Percentiles rank a stretch among this genome's conserved stretches.
Conservation (phyloP, 345 rosid species). For the Brassica incana region DNA sequence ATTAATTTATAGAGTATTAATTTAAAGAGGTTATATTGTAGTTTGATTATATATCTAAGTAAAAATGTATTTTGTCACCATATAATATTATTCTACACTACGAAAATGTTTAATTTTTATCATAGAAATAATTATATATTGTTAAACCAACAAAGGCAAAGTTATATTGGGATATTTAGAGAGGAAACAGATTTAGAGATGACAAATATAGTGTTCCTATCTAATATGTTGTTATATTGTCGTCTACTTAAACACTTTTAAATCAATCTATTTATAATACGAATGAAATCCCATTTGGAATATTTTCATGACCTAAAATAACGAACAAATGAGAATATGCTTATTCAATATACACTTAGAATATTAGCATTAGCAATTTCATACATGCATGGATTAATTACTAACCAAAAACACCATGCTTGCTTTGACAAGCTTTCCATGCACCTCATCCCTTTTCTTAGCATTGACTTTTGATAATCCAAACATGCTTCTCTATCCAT, state of each 20-base stretch:
- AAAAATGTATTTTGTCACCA: background rate
- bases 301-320: conserved; percentile 7
- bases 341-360: background rate
- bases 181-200: background rate
- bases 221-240: background rate
- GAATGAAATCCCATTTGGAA: background rate
- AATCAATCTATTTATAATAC: background rate
- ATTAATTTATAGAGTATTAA: too few relatives aligned
- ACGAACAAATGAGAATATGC: background rate
- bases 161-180: background rate
- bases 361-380: conserved; percentile 6
- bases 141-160: background rate
- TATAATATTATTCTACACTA: background rate
- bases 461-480: conserved; percentile 36
- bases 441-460: conserved; percentile 16
- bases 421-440: conserved; percentile 37
- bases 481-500: conserved; percentile 26
- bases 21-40: too few relatives aligned
- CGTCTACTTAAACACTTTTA: background rate
- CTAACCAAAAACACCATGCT: conserved; percentile 21
- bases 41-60: too few relatives aligned
- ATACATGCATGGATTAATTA: background rate
- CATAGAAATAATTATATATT: background rate
- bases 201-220: background rate
- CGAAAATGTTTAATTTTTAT: background rate